Evolutionary conservation across 1,284 basidiomycete genomes (phyloP).

Genomic region (Fomitopsis palustris): DNA sequence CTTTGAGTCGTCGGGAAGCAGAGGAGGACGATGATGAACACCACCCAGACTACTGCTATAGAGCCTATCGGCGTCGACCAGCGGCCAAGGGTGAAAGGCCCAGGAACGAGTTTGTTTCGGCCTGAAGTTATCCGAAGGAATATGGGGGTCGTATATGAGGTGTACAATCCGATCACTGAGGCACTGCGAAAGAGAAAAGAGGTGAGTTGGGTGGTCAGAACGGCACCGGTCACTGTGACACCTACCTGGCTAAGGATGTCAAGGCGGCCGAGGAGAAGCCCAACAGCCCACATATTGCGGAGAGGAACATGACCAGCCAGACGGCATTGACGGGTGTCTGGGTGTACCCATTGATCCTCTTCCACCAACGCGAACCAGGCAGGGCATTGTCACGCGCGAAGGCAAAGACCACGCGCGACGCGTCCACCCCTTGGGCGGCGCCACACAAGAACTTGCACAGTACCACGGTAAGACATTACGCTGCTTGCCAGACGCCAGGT

Average conservation of each 20-base stretch:
- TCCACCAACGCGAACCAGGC: slow-evolving; percentile 67
- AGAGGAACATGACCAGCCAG: slow-evolving; percentile 60
- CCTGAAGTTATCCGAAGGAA: slow-evolving; percentile 61
- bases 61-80: slow-evolving; percentile 51
- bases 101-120: slow-evolving; percentile 46
- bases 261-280: slow-evolving; percentile 63
- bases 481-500: neutral
- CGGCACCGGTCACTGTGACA: neutral
- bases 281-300: slow-evolving; percentile 58
- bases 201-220: neutral
- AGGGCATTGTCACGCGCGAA: slow-evolving; percentile 72
- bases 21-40: slow-evolving; percentile 53
- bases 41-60: slow-evolving; percentile 57
- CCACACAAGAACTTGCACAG: slow-evolving; percentile 57
- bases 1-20: slow-evolving; percentile 47
- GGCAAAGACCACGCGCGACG: slow-evolving; percentile 70
- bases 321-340: slow-evolving; percentile 71
- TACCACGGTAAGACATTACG: neutral
- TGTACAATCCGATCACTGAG: slow-evolving; percentile 60
- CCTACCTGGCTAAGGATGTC: slow-evolving; percentile 60
- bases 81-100: slow-evolving; percentile 50
- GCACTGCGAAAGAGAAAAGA: slow-evolving; percentile 33
- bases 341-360: slow-evolving; percentile 49
- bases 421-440: slow-evolving; percentile 69
- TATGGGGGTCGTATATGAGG: slow-evolving; percentile 58